These are phyloP conservation scores for Cystobasidium ongulense DNA, from an alignment of 768 basidiomycete genomes.

Conservation along the genomic window DNA sequence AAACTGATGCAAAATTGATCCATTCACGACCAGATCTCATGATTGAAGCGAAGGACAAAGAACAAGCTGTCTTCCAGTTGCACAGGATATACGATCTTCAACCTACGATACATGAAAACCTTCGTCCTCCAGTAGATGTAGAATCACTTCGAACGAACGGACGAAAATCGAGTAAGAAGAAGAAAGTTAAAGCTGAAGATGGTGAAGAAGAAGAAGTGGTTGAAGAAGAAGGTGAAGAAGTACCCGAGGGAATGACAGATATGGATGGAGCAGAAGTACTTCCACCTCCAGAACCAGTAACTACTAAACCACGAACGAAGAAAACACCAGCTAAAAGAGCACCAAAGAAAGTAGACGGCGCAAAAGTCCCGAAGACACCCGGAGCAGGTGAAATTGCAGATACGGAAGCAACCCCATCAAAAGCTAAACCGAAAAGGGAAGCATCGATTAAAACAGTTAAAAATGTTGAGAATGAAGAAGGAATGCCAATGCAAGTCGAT, in stretches of 20 bases:
- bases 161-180: conserved; percentile 48
- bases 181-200: conserved; percentile 33
- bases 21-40: conserved; percentile 35
- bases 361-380: neutral
- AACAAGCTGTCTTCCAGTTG: conserved; percentile 82
- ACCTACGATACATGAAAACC: conserved; percentile 53
- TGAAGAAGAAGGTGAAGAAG: conserved; percentile 12
- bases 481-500: neutral
- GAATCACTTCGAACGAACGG: conserved; percentile 51
- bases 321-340: neutral
- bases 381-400: neutral
- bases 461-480: neutral
- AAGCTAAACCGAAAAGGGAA: neutral
- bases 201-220: conserved; percentile 22
- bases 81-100: conserved; percentile 67
- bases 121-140: conserved; percentile 49
- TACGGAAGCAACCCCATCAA: neutral
- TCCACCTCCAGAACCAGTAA: neutral
- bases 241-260: conserved; percentile 1
- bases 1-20: conserved; percentile 3
- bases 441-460: neutral
- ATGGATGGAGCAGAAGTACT: conserved; percentile 13
- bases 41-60: conserved; percentile 70
- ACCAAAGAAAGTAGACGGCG: neutral
- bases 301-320: neutral